These are phyloP conservation scores for Chalciporus chontae DNA, from an alignment of 768 basidiomycete species.

Conservation along the genomic window DNA sequence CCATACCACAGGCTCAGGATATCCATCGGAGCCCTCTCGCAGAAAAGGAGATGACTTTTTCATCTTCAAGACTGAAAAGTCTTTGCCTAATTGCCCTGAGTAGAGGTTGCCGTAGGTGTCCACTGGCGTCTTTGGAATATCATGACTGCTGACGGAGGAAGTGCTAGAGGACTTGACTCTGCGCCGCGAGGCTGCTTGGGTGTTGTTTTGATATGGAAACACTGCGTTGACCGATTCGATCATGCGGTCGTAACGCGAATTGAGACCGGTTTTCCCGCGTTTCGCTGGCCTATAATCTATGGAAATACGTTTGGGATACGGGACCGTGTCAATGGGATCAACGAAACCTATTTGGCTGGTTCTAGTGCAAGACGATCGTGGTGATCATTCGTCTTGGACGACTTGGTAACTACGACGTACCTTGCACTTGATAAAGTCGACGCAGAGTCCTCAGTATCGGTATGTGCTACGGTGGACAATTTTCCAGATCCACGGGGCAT, in stretches of 20 bases:
- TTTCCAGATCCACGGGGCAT: not conserved
- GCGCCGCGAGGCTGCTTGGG: slow-evolving; percentile 24
- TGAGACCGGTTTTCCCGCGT: slow-evolving; percentile 49
- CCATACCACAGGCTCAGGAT: slow-evolving; percentile 22
- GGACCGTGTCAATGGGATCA: not conserved
- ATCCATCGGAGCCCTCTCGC: slow-evolving; percentile 7
- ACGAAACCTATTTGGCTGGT: slow-evolving; percentile 15
- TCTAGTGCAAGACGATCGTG: not conserved
- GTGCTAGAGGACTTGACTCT: slow-evolving; percentile 41
- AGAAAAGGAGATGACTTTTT: slow-evolving; percentile 7
- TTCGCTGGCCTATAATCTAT: slow-evolving; percentile 31
- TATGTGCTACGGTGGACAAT: not conserved
- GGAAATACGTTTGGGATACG: slow-evolving; percentile 3
- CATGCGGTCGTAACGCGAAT: slow-evolving; percentile 66
- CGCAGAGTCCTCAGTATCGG: slow-evolving; percentile 6
- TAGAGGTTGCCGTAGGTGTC: slow-evolving; percentile 37
- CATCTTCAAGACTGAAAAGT: slow-evolving; percentile 45
- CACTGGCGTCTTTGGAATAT: slow-evolving; percentile 39
- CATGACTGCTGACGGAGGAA: slow-evolving; percentile 42
- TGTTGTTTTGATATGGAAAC: slow-evolving; percentile 20
- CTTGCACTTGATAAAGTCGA: slow-evolving; percentile 14
- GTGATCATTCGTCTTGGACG: slow-evolving; percentile 1
- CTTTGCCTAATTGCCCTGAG: slow-evolving; percentile 34
- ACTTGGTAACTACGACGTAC: slow-evolving; percentile 1
- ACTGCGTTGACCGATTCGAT: slow-evolving; percentile 52